phyloP scores from a whole-genome alignment of 2,329 filamentous ascomycete species.

The Mycosphaerelloides madeirae region DNA sequence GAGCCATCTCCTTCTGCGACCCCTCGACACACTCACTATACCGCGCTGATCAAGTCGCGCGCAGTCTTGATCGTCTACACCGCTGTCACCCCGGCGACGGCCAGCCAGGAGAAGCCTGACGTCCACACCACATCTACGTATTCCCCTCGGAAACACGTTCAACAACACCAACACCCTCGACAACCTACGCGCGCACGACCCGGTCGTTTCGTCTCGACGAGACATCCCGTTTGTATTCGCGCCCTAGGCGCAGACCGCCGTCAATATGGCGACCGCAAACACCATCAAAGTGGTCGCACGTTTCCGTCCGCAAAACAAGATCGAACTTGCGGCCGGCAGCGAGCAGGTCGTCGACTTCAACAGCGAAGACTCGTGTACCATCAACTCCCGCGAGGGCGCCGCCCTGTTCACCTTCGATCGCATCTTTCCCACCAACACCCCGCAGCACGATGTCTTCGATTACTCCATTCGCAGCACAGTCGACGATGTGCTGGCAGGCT shows the following conservation, averaged over 20 bases:
- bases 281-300: constrained; percentile 76
- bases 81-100: too few species aligned
- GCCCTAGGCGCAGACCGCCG: constrained; percentile 12
- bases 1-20: too few species aligned
- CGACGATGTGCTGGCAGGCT: constrained; percentile 96
- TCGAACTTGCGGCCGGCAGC: constrained; percentile 85
- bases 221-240: neutral
- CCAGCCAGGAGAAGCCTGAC: too few species aligned
- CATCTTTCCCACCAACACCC: constrained; percentile 90
- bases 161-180: too few species aligned
- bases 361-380: constrained; percentile 78
- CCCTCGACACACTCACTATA: too few species aligned
- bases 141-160: too few species aligned
- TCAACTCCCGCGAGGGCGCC: constrained; percentile 77
- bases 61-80: too few species aligned
- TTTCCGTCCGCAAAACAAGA: constrained; percentile 93
- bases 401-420: constrained; percentile 95
- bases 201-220: neutral
- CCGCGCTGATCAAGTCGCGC: too few species aligned
- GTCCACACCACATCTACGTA: too few species aligned
- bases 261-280: constrained; percentile 29
- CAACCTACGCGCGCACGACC: too few species aligned
- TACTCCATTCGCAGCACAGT: constrained; percentile 95
- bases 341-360: constrained; percentile 88
- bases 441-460: constrained; percentile 91